Conservation (phyloP, 1,284 basidiomycete genomes). For the Hymenochaete sp. region DNA sequence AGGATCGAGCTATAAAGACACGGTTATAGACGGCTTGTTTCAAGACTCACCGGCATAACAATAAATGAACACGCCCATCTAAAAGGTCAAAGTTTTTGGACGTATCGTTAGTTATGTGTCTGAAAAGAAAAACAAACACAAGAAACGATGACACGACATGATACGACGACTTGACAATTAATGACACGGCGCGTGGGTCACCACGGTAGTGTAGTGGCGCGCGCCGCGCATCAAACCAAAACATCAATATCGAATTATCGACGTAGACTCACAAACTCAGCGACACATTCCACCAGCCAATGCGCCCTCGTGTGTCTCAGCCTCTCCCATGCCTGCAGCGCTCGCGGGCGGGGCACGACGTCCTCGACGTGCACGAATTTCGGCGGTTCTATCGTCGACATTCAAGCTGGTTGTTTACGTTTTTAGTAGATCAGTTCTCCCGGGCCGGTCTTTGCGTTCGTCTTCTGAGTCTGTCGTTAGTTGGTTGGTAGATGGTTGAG, state of each 20-base stretch:
- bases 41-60: slow-evolving; percentile 47
- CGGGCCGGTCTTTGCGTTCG: no score
- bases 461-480: no score
- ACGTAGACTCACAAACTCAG: slow-evolving; percentile 42
- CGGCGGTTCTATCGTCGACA: slow-evolving; percentile 12
- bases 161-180: no score
- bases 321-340: slow-evolving; percentile 45
- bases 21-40: no score
- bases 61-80: slow-evolving; percentile 40
- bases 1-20: not conserved
- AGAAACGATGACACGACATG: not conserved
- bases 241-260: not conserved
- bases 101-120: slow-evolving; percentile 26
- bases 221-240: not conserved
- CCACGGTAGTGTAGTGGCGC: not conserved
- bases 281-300: slow-evolving; percentile 48
- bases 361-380: slow-evolving; percentile 34
- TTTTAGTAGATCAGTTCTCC: no score
- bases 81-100: slow-evolving; percentile 22
- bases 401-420: no score
- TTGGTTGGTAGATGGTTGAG: no score
- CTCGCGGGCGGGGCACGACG: slow-evolving; percentile 30
- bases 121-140: no score
- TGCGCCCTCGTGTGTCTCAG: slow-evolving; percentile 40
- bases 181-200: no score